phyloP scores from a whole-genome alignment of 2,329 filamentous ascomycete species.

The Aspergillus pseudotamarii region DNA sequence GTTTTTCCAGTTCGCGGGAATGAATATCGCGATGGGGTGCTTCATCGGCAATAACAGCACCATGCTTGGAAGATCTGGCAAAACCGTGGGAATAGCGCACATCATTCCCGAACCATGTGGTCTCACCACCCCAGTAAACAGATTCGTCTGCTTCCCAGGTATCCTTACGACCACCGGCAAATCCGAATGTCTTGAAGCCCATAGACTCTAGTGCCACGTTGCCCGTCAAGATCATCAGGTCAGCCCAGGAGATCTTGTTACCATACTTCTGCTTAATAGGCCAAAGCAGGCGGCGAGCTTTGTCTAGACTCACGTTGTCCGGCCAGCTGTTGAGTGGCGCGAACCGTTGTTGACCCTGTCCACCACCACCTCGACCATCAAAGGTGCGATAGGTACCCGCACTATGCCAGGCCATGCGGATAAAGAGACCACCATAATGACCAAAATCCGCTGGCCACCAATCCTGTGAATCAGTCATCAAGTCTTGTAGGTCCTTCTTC shows the following conservation, averaged over 20 bases:
- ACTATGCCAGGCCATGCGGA: slow-evolving; percentile 81
- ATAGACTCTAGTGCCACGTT: slow-evolving; percentile 78
- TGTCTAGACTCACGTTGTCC: slow-evolving; percentile 77
- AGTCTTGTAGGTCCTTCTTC: slow-evolving; percentile 70
- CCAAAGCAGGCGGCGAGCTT: slow-evolving; percentile 77
- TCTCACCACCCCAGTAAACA: slow-evolving; percentile 76
- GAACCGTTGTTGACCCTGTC: slow-evolving; percentile 75
- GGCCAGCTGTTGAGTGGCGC: slow-evolving; percentile 82
- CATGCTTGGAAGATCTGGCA: slow-evolving; percentile 35
- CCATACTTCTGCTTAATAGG: slow-evolving; percentile 85
- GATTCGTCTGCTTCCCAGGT: slow-evolving; percentile 76
- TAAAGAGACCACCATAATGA: slow-evolving; percentile 78
- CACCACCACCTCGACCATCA: slow-evolving; percentile 75
- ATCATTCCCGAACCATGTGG: slow-evolving; percentile 74
- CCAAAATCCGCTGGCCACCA: slow-evolving; percentile 84
- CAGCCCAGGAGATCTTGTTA: slow-evolving; percentile 80
- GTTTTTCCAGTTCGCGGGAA: slow-evolving; percentile 67
- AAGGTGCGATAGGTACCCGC: slow-evolving; percentile 76
- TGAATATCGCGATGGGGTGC: slow-evolving; percentile 49
- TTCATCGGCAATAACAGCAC: slow-evolving; percentile 7
- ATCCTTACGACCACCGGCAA: slow-evolving; percentile 71
- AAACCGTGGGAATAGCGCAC: slow-evolving; percentile 58
- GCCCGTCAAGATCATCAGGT: slow-evolving; percentile 70
- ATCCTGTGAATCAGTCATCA: slow-evolving; percentile 79
- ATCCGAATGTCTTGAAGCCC: slow-evolving; percentile 74